Conservation (phyloP, 805 yeast genomes). For the Hanseniaspora nectarophila region DNA sequence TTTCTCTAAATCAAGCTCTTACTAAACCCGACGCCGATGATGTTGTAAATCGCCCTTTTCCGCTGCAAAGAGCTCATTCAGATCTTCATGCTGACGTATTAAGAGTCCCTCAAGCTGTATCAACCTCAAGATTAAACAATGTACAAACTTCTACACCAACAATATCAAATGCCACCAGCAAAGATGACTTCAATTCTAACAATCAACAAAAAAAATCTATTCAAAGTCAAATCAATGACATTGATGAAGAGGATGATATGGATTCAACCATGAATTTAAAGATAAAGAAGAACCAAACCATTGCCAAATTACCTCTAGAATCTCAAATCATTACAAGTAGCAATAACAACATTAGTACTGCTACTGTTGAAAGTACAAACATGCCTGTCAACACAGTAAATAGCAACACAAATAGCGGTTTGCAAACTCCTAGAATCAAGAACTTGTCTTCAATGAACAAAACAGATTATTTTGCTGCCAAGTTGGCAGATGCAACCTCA, state of each 20-base stretch:
- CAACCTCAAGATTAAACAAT: not conserved
- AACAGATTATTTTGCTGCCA: constrained; percentile 91
- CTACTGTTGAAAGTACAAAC: not conserved
- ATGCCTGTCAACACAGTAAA: not conserved
- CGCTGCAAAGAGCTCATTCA: constrained; percentile 6
- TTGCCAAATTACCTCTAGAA: constrained; percentile 5
- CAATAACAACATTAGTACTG: not conserved
- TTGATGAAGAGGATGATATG: not conserved
- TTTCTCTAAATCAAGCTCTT: not conserved
- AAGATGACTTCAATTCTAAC: constrained; percentile 4
- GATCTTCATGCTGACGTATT: constrained; percentile 2
- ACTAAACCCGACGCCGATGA: not conserved
- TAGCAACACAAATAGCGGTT: constrained; percentile 2
- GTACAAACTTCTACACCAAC: constrained; percentile 3
- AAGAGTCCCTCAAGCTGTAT: constrained; percentile 2
- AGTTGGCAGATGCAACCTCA: constrained; percentile 84
- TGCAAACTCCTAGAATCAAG: constrained; percentile 13
- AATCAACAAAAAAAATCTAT: constrained; percentile 1
- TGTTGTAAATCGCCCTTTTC: constrained; percentile 2
- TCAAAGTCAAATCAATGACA: not conserved
- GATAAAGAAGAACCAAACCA: constrained; percentile 1
- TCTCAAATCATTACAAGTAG: constrained; percentile 8
- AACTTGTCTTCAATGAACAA: constrained; percentile 27
- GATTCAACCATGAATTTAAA: constrained; percentile 2
- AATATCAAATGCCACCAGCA: not conserved